Conservation (phyloP, 257 asterid species). For the Dorcoceras hygrometricum region DNA sequence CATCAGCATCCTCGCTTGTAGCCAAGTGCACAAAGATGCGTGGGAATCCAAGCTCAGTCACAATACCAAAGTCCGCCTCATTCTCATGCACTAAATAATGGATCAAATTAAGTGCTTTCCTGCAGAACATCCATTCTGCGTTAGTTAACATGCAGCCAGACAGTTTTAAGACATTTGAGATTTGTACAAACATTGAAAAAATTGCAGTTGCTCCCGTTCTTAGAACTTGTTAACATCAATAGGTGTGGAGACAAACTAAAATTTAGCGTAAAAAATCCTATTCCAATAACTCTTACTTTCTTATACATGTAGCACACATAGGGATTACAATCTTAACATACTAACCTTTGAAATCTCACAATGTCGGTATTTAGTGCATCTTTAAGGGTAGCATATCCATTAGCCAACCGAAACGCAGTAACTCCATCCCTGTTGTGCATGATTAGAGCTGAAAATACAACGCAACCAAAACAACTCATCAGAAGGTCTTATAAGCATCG, state of each 20-base stretch:
- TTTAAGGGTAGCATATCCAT: conserved; percentile 70
- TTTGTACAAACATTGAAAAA: background rate
- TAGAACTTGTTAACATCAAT: conserved; percentile 1
- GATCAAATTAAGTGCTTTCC: conserved; percentile 87
- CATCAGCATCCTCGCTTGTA: conserved; percentile 64
- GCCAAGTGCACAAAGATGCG: conserved; percentile 71
- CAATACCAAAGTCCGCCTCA: conserved; percentile 48
- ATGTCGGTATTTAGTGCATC: conserved; percentile 74
- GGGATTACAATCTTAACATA: background rate
- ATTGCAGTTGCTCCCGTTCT: background rate
- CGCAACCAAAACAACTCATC: conserved; percentile 3
- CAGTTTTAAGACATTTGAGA: background rate
- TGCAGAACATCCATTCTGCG: conserved; percentile 28
- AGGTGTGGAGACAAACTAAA: background rate
- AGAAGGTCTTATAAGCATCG: background rate
- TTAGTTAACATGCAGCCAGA: background rate
- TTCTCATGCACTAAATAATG: conserved; percentile 57
- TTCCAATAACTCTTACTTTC: background rate
- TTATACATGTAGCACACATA: background rate
- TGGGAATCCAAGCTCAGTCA: conserved; percentile 63
- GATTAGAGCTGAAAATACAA: conserved; percentile 58
- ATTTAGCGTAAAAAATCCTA: background rate
- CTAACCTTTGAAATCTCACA: conserved; percentile 71
- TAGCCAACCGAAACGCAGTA: conserved; percentile 76
- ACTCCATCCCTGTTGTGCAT: conserved; percentile 76